Evolutionary conservation across 164 flowering plant species (phyloP), one percentile per base, ranked within the genome.

Genomic region (Macadamia integrifolia): DNA sequence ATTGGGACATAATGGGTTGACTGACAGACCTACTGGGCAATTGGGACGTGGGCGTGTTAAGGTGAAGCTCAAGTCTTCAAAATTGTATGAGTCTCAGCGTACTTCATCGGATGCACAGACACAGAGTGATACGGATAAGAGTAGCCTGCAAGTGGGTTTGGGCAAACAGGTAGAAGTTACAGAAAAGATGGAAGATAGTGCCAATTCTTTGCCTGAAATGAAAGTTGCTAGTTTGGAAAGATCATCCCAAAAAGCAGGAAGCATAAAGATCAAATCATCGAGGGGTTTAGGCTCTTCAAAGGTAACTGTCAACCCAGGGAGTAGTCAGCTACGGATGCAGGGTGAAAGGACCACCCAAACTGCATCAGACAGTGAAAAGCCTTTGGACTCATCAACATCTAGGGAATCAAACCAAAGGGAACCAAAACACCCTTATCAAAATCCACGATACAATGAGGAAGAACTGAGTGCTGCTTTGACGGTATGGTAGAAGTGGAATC

Each of bases 1-100:
- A 50, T 71, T 80, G 14, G 84, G 84, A 61, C 80, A 77, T 68
- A 87, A 35, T 35, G 81, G 80, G 14, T 61, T 80, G 6, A 61
- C 64, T 67, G 81, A 79, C 32, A 83, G 77, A 69, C 78, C 78
- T 18, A 53, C 50, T 6, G 87, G 77, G 6, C 82, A 71, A 50
- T 71, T 79, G 14, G 84, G 84, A 61, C 80, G 78, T 68, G 88
- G 84, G 35, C 88, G 93, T 50, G 94, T 95, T 35, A 92, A 85
- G 75, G 96, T 95, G 43, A 95, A 86, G 81, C 85, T 95, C 14
- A 95, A 80, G 77, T 78, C 92, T 53, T 75, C 89, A 30, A 89
- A 84, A 71, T 29, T 59, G 18, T 61, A 81, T 53, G 88, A 82
- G 6, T 55, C 86, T 60, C 85, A 76, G 46, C 72, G 44, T 44